Evolutionary conservation across 148 eudicot genomes (phyloP).

Genomic region (Talinum fruticosum): DNA sequence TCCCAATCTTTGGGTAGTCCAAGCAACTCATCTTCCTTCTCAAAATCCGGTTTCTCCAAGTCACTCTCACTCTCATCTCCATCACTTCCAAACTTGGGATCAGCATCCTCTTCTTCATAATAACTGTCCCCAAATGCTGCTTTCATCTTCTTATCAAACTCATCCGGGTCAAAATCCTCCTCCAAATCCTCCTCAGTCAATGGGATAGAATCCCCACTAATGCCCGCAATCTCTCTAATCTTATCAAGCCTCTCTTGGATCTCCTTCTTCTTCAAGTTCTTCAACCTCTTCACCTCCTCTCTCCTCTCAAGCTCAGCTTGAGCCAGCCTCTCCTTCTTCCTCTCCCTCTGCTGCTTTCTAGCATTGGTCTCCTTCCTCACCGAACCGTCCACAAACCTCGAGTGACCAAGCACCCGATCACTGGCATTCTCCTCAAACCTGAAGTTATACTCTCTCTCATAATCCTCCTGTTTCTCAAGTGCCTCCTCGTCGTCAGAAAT

Average conservation of each 20-base stretch:
- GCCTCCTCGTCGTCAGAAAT: conserved; percentile 76
- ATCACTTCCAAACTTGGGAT: conserved; percentile 64
- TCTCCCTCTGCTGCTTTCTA: conserved; percentile 70
- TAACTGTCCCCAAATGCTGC: conserved; percentile 58
- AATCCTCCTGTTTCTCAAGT: conserved; percentile 76
- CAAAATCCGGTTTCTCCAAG: conserved; percentile 78
- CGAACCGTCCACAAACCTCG: conserved; percentile 65
- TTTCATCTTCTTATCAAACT: conserved; percentile 77
- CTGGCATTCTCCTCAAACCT: conserved; percentile 74
- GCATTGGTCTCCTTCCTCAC: conserved; percentile 87
- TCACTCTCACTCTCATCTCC: conserved; percentile 56
- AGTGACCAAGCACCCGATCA: conserved; percentile 72
- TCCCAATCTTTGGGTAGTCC: conserved; percentile 86
- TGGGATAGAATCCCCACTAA: conserved; percentile 32
- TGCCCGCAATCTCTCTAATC: conserved; percentile 67
- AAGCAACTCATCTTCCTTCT: conserved; percentile 81
- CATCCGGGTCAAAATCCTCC: conserved; percentile 81
- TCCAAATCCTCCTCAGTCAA: conserved; percentile 79
- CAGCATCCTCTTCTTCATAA: conserved; percentile 72
- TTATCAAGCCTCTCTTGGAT: conserved; percentile 65
- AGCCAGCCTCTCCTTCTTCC: conserved; percentile 83
- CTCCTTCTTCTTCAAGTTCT: conserved; percentile 90
- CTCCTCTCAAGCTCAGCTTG: conserved; percentile 64
- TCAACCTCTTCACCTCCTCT: conserved; percentile 89
- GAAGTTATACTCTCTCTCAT: conserved; percentile 76